A percentile compares a stretch with the other conserved stretches of the same genome.
phyloP scores from a whole-genome alignment of 2,329 filamentous ascomycete species.

The Colletotrichum godetiae region DNA sequence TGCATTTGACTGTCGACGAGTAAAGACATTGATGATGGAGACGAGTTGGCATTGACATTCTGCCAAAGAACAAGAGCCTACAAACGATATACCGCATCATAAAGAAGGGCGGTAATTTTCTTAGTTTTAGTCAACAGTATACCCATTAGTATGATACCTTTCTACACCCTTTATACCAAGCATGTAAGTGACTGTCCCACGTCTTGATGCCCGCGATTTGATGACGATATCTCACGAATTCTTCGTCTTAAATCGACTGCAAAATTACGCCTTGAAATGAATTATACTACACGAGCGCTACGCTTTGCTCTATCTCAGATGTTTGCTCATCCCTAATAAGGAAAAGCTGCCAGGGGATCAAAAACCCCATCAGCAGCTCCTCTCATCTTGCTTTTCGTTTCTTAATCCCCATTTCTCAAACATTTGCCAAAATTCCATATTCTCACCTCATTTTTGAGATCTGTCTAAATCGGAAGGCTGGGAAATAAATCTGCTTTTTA shows the following conservation, averaged over 20 bases:
- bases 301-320: neutral
- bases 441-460: neutral
- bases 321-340: neutral
- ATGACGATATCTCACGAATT: neutral
- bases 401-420: neutral
- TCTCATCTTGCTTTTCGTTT: neutral
- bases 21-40: neutral
- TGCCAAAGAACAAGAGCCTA: neutral
- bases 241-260: neutral
- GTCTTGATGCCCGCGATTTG: neutral
- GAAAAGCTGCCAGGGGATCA: neutral
- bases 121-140: neutral
- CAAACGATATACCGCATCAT: neutral
- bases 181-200: neutral
- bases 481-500: conserved; percentile 36
- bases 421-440: neutral
- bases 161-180: neutral
- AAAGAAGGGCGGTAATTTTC: neutral
- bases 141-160: neutral
- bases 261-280: neutral
- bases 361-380: neutral
- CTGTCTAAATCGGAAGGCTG: neutral
- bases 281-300: neutral
- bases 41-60: neutral
- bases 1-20: neutral